phyloP scores from a whole-genome alignment of 2,329 filamentous ascomycete species.

The Magnaporthales sp. region DNA sequence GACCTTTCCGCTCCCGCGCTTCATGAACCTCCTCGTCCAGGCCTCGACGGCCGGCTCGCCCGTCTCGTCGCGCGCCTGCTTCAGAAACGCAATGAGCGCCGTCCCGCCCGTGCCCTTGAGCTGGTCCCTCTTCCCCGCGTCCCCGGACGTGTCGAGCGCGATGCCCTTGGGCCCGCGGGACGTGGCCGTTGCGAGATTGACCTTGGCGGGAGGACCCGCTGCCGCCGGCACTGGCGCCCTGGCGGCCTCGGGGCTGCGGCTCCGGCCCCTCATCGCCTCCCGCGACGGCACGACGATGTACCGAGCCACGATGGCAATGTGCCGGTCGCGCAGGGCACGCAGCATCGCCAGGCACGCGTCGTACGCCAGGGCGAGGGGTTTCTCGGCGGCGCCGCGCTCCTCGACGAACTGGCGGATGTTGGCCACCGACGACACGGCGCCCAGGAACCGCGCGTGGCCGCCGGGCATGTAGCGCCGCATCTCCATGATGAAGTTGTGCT shows the following conservation, averaged over 20 bases:
- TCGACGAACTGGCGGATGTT: conserved; percentile 85
- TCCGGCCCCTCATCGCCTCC: conserved; percentile 57
- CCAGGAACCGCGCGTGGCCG: conserved; percentile 79
- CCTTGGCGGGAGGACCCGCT: conserved; percentile 21
- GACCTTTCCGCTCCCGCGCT: conserved; percentile 27
- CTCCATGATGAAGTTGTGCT: conserved; percentile 88
- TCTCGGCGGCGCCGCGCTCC: conserved; percentile 44
- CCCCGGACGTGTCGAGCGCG: conserved; percentile 16
- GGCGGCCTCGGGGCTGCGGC: conserved; percentile 41
- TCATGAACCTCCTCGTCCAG: conserved; percentile 53
- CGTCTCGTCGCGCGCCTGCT: conserved; percentile 94
- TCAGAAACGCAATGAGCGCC: conserved; percentile 87
- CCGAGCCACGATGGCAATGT: conserved; percentile 90
- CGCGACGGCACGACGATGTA: conserved; percentile 90
- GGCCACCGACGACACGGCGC: conserved; percentile 67
- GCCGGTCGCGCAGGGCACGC: conserved; percentile 72
- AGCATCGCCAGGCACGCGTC: conserved; percentile 76
- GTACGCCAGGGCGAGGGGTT: conserved; percentile 68
- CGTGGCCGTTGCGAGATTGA: conserved; percentile 57
- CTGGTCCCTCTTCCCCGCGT: conserved; percentile 32
- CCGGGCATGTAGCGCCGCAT: conserved; percentile 98
- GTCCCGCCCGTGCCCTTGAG: conserved; percentile 90
- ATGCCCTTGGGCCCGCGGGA: conserved; percentile 14
- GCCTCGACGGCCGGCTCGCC: conserved; percentile 75
- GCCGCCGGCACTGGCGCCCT: not conserved